phyloP scores from a whole-genome alignment of 176 grass and related monocot species.

The bread wheat (Triticum aestivum) region DNA sequence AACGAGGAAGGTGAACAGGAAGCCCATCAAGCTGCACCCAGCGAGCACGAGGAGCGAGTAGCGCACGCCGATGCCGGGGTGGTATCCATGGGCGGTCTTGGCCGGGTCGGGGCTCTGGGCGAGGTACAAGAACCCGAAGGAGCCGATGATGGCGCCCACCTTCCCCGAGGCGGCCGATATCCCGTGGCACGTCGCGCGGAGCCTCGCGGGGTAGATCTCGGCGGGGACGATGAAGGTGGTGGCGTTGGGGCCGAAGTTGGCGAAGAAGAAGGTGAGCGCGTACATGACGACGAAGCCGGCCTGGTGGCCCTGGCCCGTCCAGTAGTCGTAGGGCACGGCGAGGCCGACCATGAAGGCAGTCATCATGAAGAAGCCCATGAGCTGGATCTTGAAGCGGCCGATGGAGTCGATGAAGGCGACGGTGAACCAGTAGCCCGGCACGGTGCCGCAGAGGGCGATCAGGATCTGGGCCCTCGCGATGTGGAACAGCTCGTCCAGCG shows the following conservation, averaged over 20 bases:
- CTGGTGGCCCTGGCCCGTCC: constrained; percentile 28
- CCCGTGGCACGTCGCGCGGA: constrained; percentile 40
- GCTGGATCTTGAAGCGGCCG: constrained; percentile 43
- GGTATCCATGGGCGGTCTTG: constrained; percentile 27
- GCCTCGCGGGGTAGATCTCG: constrained; percentile 40
- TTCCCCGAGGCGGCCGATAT: constrained; percentile 40
- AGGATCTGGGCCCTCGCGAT: constrained; percentile 48
- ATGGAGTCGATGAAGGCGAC: constrained; percentile 45
- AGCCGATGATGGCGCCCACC: constrained; percentile 18
- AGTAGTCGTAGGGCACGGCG: constrained; percentile 36
- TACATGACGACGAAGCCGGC: constrained; percentile 37
- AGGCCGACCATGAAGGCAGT: constrained; percentile 38
- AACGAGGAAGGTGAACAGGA: constrained; percentile 43
- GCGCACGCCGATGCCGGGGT: constrained; percentile 39
- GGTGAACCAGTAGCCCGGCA: constrained; percentile 83
- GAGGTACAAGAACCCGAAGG: constrained; percentile 24
- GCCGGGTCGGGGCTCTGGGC: constrained; percentile 25
- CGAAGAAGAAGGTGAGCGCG: constrained; percentile 68
- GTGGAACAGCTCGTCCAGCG: constrained; percentile 46
- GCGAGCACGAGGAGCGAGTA: constrained; percentile 46
- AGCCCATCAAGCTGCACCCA: constrained; percentile 28
- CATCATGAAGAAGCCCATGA: constrained; percentile 47
- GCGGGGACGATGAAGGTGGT: constrained; percentile 58
- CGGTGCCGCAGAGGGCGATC: constrained; percentile 73
- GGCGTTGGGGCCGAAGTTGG: constrained; percentile 63